A percentile compares a stretch with the other conserved stretches of the same genome.
phyloP scores from a whole-genome alignment of 805 yeast species.

The Ogataea paradorogensis region DNA sequence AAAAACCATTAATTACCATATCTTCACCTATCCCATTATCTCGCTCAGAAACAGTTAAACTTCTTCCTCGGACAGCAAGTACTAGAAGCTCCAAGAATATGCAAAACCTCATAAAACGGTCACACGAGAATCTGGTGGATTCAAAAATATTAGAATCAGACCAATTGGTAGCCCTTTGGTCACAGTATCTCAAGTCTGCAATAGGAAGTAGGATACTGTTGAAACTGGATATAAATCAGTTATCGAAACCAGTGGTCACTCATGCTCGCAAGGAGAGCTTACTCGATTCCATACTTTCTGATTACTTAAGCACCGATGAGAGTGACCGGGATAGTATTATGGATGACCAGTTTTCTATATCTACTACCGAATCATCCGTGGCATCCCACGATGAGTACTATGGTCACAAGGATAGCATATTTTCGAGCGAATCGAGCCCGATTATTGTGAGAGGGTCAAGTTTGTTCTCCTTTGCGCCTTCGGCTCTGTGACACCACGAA shows the following conservation, averaged over 20 bases:
- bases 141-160: constrained; percentile 2
- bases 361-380: constrained; percentile 15
- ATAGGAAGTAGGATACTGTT: constrained; percentile 29
- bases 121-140: constrained; percentile 8
- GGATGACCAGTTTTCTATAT: constrained; percentile 13
- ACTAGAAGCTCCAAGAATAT: not conserved
- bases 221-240: constrained; percentile 25
- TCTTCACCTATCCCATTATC: constrained; percentile 3
- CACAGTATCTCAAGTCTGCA: constrained; percentile 25
- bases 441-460: constrained; percentile 8
- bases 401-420: constrained; percentile 16
- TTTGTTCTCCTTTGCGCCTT: constrained; percentile 4
- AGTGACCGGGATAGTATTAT: constrained; percentile 8
- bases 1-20: not conserved
- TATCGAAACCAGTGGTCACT: constrained; percentile 7
- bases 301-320: constrained; percentile 15
- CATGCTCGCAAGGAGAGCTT: constrained; percentile 16
- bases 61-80: not conserved
- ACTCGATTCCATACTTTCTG: constrained; percentile 18
- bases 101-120: constrained; percentile 3
- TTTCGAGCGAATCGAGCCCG: constrained; percentile 15
- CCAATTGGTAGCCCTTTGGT: constrained; percentile 26
- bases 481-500: not conserved
- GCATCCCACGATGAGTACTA: constrained; percentile 1
- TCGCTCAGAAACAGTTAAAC: constrained; percentile 2